A percentile compares a stretch with the other conserved stretches of the same genome.
Evolutionary conservation across 305 asterid genomes (phyloP).

Genomic region (Fraxinus albicans): DNA sequence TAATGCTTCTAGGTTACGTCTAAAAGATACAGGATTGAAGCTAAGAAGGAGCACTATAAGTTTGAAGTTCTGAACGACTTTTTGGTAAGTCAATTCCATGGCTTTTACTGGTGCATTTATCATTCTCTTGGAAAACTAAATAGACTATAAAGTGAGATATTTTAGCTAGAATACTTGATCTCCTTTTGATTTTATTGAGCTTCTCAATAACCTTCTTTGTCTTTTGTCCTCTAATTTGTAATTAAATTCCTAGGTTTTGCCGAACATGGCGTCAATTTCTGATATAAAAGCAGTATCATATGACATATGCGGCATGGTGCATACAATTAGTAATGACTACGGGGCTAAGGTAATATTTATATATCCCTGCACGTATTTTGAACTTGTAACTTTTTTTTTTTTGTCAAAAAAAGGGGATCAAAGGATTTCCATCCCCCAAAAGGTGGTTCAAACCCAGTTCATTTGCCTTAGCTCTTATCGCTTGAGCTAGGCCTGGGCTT

Average conservation of each 20-base stretch:
- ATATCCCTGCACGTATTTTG: conserved; percentile 18
- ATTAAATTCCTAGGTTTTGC: conserved; percentile 62
- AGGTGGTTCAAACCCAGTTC: not conserved
- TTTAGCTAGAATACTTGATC: conserved; percentile 13
- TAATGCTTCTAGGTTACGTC: conserved; percentile 73
- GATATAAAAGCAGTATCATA: conserved; percentile 87
- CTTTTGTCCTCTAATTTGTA: conserved; percentile 22
- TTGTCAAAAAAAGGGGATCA: not conserved
- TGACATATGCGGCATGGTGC: conserved; percentile 78
- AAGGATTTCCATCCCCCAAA: not conserved
- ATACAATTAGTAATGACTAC: conserved; percentile 58
- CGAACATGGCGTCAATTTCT: conserved; percentile 83
- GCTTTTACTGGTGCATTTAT: conserved; percentile 15
- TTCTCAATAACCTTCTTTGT: not conserved
- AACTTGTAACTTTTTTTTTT: not conserved
- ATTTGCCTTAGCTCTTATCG: not conserved
- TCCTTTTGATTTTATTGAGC: conserved; percentile 20
- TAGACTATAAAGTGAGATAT: not conserved
- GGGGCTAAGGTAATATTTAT: conserved; percentile 63
- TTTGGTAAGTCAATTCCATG: conserved; percentile 58
- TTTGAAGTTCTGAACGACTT: conserved; percentile 71
- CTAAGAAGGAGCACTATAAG: conserved; percentile 79
- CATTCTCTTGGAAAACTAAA: conserved; percentile 9
- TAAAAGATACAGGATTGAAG: conserved; percentile 76
- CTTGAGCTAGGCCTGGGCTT: not conserved